These are phyloP conservation scores for Nicotiana benthamiana DNA, from an alignment of 257 asterid genomes.

Conservation along the genomic window DNA sequence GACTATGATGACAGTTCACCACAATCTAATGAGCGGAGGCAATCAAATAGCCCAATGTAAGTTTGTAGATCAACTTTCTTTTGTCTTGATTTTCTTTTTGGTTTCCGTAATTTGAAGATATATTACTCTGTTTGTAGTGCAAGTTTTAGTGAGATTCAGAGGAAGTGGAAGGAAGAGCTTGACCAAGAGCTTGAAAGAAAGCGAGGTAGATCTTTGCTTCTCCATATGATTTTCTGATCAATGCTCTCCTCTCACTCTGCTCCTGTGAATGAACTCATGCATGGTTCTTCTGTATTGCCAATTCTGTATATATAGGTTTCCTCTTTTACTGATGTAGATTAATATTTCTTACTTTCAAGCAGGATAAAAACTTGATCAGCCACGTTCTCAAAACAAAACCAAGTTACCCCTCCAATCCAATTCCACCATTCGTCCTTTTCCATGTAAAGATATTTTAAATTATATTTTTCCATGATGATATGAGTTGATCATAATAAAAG, in stretches of 20 bases:
- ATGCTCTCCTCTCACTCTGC: not conserved
- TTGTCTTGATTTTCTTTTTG: not conserved
- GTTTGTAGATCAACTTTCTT: not conserved
- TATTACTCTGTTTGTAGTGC: slow-evolving; percentile 4
- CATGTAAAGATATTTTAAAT: too few species aligned
- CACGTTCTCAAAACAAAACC: too few species aligned
- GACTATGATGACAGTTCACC: slow-evolving; percentile 23
- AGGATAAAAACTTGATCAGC: not conserved
- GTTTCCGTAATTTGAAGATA: not conserved
- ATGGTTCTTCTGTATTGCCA: not conserved
- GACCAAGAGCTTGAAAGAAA: slow-evolving; percentile 38
- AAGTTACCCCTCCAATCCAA: too few species aligned
- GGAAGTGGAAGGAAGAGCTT: slow-evolving; percentile 42
- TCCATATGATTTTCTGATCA: not conserved
- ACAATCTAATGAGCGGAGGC: slow-evolving; percentile 21
- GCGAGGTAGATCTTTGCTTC: slow-evolving; percentile 21
- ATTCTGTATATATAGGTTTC: not conserved
- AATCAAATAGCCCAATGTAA: slow-evolving; percentile 29
- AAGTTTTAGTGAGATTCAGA: slow-evolving; percentile 27
- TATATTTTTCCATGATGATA: too few species aligned
- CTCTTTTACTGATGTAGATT: not conserved
- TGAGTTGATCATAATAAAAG: too few species aligned
- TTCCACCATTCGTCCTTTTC: too few species aligned
- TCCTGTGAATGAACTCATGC: not conserved
- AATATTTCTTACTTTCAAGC: not conserved